Evolutionary conservation across 2,329 filamentous ascomycete species (phyloP), one percentile per base, ranked within the genome.

Genomic region (Phyllosticta paracitricarpa): DNA sequence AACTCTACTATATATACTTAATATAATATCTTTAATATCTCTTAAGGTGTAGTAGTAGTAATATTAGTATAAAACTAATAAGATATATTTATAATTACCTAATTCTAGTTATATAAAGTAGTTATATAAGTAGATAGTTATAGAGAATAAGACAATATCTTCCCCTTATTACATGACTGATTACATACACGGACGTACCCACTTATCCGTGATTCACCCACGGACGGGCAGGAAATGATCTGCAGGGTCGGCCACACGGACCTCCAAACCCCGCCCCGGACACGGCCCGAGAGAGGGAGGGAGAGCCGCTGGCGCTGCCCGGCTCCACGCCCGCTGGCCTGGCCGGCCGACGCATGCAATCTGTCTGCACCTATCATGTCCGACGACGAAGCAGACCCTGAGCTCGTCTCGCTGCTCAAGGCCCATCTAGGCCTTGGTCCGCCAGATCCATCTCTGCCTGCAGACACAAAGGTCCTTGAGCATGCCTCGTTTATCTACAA

Each of bases 371-470:
- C 52, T 64, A 77, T 56, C 67, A 95, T 95, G 89, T 95, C 90
- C 55, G 91, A 97, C 78, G 90, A 96, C 74, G 93, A 96, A 74
- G 87, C 88, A 56, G 93, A 97, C 71, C 87, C 84, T 51, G 92
- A 97, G 75, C 85, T 97, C 54, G 81, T 97, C 22, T 91, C 87
- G 66, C 86, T 97, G 22, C 83, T 97, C 14, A 87, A 91, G 59
- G 85, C 94, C 73, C 89, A 91, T 64, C 81, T 95, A 22, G 83
- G 83, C 54, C 76, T 88, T 59, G 82, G 82, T 61, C 76, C 79
- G 22, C 73, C 77, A 26, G 70, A 84, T 59, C 74, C 81, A 55
- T 76, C 82, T 22, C 82, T 73, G 4, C 76, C 86, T 24, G 83
- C 88, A 22, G 89, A 93, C 68, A 96, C 89, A 5, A 89, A 87